A percentile compares a stretch with the other conserved stretches of the same genome.
phyloP scores from a whole-genome alignment of 108 stramenopile species.

The Cyclotella sp. region DNA sequence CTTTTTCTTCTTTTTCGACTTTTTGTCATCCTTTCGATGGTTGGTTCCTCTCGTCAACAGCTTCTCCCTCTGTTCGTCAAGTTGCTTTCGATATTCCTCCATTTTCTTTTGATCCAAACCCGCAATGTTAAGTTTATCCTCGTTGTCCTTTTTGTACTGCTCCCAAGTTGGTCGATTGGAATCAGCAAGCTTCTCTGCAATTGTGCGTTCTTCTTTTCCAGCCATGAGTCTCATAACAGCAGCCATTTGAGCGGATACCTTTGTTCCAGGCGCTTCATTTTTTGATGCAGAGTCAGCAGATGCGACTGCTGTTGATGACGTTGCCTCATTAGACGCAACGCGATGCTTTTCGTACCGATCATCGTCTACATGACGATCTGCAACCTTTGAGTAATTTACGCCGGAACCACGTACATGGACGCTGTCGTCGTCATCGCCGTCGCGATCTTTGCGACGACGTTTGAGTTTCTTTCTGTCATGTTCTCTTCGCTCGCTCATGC shows the following conservation, averaged over 20 bases:
- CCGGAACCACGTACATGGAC: constrained; percentile 39
- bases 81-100: constrained; percentile 91
- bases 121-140: constrained; percentile 90
- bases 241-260: constrained; percentile 90
- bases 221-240: constrained; percentile 94
- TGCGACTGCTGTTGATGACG: constrained; percentile 3
- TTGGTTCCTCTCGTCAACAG: constrained; percentile 71
- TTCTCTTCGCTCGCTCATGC: constrained; percentile 26
- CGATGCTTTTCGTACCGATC: constrained; percentile 54
- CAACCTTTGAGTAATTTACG: constrained; percentile 56
- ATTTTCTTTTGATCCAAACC: constrained; percentile 92
- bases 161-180: constrained; percentile 97
- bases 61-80: constrained; percentile 90
- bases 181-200: constrained; percentile 94
- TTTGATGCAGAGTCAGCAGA: constrained; percentile 14
- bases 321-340: constrained; percentile 5
- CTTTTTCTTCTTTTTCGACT: constrained; percentile 64
- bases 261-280: constrained; percentile 18
- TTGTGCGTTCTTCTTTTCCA: constrained; percentile 91
- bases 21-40: constrained; percentile 56
- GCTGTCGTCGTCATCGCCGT: constrained; percentile 28
- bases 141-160: constrained; percentile 96
- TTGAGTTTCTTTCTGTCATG: constrained; percentile 29
- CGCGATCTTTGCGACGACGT: constrained; percentile 37
- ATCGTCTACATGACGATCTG: constrained; percentile 66